Evolutionary conservation across 1,284 basidiomycete genomes (phyloP), one percentile per base, ranked within the genome.

Genomic region (Cryptococcus neoformans): DNA sequence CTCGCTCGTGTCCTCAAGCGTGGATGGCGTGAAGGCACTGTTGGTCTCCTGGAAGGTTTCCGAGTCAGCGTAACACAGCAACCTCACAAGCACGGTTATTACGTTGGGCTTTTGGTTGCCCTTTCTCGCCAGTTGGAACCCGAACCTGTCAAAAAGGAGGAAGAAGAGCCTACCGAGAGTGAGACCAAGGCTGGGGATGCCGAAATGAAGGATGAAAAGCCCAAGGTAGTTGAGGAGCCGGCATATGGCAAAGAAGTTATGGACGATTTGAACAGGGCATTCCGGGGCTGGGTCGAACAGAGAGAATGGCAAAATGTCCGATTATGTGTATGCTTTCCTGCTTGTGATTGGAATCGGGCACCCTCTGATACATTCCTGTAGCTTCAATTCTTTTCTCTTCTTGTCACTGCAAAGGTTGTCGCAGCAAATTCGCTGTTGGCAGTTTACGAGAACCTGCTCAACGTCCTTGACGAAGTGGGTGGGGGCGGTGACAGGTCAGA

Each of bases 301-400:
- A 79, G 92, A 21, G 85, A 88, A 57, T 96, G 92, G 93, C 82
- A 90, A 67, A 88, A 92, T 64, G 87, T 88, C 41, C 83, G 92
- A 55, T 81, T 92, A 65, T 88, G 87, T 64, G 92, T 94, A 71
- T 75, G 90, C 81, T 12, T 14, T 52, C 12, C 11, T 34, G 16
- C n/a, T 39, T 8, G 21, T 21, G 41, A n/a, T 17, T 44, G 7
- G 28, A 28, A 9, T 7, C 6, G 11, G 35, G 3, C 46, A 7
- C 12, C 40, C 12, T 16, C 50, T 47, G 36, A 44, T 48, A 9
- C 28, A 28, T 28, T 16, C 42, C 35, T 12, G 8, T 66, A 94
- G 90, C 86, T 94, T 17, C 89, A 92, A 65, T 90, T 96, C 74
- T 94, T 96, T 68, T 88, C 92, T 0, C 88, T 92, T 67, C 78